Conservation (phyloP, 2,329 filamentous ascomycete species). For the Nannizziopsis barbatae region DNA sequence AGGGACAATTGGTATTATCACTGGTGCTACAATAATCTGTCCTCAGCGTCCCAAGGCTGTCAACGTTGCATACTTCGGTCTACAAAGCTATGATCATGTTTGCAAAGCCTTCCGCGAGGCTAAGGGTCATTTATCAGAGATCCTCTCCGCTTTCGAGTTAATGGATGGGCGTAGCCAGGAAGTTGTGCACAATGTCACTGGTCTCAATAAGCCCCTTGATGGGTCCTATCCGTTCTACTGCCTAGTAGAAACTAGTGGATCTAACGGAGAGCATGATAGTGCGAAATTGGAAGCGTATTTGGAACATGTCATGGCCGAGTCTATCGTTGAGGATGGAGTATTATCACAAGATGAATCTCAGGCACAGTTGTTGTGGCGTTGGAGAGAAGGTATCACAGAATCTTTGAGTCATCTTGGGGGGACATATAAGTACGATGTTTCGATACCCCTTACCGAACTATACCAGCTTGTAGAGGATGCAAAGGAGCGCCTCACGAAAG, state of each 20-base stretch:
- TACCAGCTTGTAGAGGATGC: conserved; percentile 85
- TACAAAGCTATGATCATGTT: conserved; percentile 82
- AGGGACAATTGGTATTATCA: conserved; percentile 90
- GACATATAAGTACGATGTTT: conserved; percentile 97
- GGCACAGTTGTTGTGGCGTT: conserved; percentile 71
- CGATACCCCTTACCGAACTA: conserved; percentile 77
- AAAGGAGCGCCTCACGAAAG: conserved; percentile 56
- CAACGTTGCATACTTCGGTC: conserved; percentile 89
- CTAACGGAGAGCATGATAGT: conserved; percentile 83
- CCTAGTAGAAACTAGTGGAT: conserved; percentile 89
- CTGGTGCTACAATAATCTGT: conserved; percentile 77
- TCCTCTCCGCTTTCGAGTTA: conserved; percentile 91
- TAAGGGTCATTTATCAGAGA: conserved; percentile 82
- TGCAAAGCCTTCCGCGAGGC: conserved; percentile 78
- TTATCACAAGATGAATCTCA: conserved; percentile 91
- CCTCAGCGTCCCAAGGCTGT: conserved; percentile 77
- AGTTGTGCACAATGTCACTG: conserved; percentile 62
- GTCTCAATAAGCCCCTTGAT: conserved; percentile 70
- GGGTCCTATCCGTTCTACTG: conserved; percentile 88
- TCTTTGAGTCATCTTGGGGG: conserved; percentile 80
- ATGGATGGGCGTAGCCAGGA: conserved; percentile 82
- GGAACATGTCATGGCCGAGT: conserved; percentile 79
- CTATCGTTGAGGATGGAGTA: conserved; percentile 79
- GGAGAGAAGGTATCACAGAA: conserved; percentile 88
- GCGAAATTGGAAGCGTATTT: conserved; percentile 85